Base-by-base conservation (phyloP, 2,329 filamentous ascomycete genomes). In the Aureobasidium leucospermi region DNA sequence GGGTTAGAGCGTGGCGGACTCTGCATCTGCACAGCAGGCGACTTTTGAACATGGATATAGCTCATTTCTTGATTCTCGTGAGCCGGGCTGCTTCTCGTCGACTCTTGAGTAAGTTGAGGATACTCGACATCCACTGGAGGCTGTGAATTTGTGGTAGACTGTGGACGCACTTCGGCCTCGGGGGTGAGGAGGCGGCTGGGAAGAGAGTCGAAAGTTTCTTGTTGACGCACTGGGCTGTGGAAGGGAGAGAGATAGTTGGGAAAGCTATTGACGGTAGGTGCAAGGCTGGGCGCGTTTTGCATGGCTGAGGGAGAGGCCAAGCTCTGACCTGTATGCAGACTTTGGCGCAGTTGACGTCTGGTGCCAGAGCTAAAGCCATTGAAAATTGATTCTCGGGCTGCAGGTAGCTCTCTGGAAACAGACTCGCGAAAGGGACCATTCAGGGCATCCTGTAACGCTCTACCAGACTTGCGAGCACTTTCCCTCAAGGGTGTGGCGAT, bases 331-430 rank as follows among this genome's bases (percentile, higher is more conserved):
- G 74, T 67, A 39, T 70, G 68, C 34, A 75, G 65, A 34, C 71
- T 70, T 52, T 72, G 69, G 43, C 70, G 73, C 11, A 75, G 63
- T 45, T 75, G 70, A 59, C 67, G 68, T 58, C 70, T 68, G 7
- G 73, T 73, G 4, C 71, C 69, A 53, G 72, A 69, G 56, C 73
- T 71, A 61, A 75, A 76, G 2, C 71, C 72, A 34, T 68, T 67
- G 63, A 75, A 75, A 34, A 64, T 60, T 23, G 55, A 58, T 28
- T 60, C 45, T n/a, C 59, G 58, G 2, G 48, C n/a, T 0, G 52
- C 29, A 5, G 55, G 45, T 16, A 42, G 39, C 15, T 60, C 59
- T 36, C 57, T 31, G 15, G 60, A 56, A 3, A 46, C 41, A 7
- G 45, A 58, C 29, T 60, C 60, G 31, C 56, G 43, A 8, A 60